Percentiles rank a stretch among this genome's conserved stretches.
Evolutionary conservation across 2,329 filamentous ascomycete genomes (phyloP).

Genomic region (Periconia sp.): DNA sequence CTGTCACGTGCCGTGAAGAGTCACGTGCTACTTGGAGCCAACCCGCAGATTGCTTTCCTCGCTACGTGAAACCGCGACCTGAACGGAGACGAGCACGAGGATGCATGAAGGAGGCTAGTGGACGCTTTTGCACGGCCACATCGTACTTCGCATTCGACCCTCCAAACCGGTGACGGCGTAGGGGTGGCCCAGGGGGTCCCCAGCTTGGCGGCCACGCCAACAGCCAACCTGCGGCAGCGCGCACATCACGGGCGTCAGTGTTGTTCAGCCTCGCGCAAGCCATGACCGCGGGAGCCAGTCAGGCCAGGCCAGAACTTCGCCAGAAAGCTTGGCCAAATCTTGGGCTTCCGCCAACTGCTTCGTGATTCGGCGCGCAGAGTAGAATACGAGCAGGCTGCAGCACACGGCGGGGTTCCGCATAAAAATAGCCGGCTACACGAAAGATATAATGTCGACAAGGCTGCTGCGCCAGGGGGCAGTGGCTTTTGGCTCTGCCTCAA

Average conservation of each 20-base stretch:
- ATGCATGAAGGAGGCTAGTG: too few species aligned
- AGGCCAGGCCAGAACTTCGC: conserved; percentile 10
- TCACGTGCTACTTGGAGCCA: too few species aligned
- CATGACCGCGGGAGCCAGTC: conserved; percentile 14
- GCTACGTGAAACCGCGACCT: too few species aligned
- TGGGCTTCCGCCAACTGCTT: conserved; percentile 6
- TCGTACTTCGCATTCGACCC: conserved; percentile 24
- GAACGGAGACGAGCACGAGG: too few species aligned
- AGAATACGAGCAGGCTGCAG: conserved; percentile 19
- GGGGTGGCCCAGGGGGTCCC: too few species aligned
- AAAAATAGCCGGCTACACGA: conserved; percentile 20
- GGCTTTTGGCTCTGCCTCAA: neutral
- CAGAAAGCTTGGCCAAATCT: conserved; percentile 23
- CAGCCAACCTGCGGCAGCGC: too few species aligned
- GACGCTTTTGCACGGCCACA: conserved; percentile 4
- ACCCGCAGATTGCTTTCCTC: too few species aligned
- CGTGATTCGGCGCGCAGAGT: conserved; percentile 21
- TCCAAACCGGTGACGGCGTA: too few species aligned
- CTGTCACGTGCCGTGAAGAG: too few species aligned
- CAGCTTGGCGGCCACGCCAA: too few species aligned
- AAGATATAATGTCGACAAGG: conserved; percentile 18
- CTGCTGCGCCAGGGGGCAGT: conserved; percentile 10
- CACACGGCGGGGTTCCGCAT: conserved; percentile 8
- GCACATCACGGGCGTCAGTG: too few species aligned
- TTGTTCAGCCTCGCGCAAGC: conserved; percentile 9